Conservation (phyloP, 306 rosid genomes). For the Hylodesmum podocarpum region DNA sequence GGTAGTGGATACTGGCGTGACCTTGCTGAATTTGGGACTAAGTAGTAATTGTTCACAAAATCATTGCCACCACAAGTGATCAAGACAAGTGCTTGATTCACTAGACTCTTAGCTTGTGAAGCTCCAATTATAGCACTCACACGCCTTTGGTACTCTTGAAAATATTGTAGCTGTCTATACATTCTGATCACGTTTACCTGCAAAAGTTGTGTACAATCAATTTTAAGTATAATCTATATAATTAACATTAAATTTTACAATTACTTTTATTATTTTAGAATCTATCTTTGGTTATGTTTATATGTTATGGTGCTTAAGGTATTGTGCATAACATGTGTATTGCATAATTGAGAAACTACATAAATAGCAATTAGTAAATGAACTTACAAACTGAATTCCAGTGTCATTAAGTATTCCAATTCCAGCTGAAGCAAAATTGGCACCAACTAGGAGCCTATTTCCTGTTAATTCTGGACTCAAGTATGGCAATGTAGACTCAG, state of each 20-base stretch:
- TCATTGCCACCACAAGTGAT: conserved; percentile 85
- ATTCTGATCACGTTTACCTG: conserved; percentile 72
- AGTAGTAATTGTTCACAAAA: conserved; percentile 76
- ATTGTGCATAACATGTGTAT: neutral
- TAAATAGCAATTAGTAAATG: neutral
- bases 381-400: conserved; percentile 71
- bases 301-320: neutral
- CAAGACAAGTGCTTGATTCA: conserved; percentile 53
- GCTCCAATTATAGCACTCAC: conserved; percentile 53
- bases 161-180: conserved; percentile 49
- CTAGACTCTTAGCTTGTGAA: conserved; percentile 29
- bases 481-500: conserved; percentile 66
- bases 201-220: neutral
- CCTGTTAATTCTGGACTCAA: conserved; percentile 62
- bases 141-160: conserved; percentile 53
- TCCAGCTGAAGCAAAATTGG: conserved; percentile 91
- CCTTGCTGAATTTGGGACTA: conserved; percentile 70
- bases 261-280: neutral
- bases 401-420: conserved; percentile 95
- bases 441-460: conserved; percentile 62
- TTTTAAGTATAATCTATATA: neutral
- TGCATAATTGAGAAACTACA: too few species aligned
- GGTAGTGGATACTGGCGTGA: conserved; percentile 68
- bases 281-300: neutral
- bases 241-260: neutral